phyloP scores from a whole-genome alignment of 305 asterid species.

The Solanum chacoense region DNA sequence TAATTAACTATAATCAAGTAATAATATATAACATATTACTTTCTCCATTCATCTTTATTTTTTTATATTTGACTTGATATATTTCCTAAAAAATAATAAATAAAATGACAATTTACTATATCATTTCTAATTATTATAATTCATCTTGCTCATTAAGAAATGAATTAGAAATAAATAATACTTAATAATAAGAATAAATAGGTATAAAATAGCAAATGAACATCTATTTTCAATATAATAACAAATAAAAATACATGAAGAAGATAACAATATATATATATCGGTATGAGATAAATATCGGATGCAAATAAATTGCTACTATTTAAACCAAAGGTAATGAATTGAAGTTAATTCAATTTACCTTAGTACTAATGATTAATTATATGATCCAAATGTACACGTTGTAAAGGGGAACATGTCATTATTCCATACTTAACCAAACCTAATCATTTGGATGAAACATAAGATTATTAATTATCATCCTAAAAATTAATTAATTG shows the following conservation, averaged over 20 bases:
- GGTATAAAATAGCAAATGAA: neutral
- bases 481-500: neutral
- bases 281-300: neutral
- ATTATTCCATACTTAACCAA: constrained; percentile 30
- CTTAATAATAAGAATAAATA: neutral
- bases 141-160: neutral
- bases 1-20: neutral
- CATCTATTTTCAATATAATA: too few species aligned
- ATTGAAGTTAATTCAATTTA: neutral
- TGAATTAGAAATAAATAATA: neutral
- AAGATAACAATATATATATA: neutral
- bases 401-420: constrained; percentile 6
- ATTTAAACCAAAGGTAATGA: neutral
- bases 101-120: neutral
- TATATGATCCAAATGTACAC: neutral
- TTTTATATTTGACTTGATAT: neutral
- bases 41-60: neutral
- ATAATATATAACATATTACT: neutral
- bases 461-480: neutral
- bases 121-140: neutral
- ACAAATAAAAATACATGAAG: neutral
- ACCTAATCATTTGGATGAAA: constrained; percentile 27
- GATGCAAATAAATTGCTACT: neutral
- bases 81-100: neutral
- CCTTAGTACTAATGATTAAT: neutral